Percentiles rank a stretch among this genome's conserved stretches.
Conservation (phyloP, 2,329 filamentous ascomycete species). For the Hymenoscyphus occultus region DNA sequence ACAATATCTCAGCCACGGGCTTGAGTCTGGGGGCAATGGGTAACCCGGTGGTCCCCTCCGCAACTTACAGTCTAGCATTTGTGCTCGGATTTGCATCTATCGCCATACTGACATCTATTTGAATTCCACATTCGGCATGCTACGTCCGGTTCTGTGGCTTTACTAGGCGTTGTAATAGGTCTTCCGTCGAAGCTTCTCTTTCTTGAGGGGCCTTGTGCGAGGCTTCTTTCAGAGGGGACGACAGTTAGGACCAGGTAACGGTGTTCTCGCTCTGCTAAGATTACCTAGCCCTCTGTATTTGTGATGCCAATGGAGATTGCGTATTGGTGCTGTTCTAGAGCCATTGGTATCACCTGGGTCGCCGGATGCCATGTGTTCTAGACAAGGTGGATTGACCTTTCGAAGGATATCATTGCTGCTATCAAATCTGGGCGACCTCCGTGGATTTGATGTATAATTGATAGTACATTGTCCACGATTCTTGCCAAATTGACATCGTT, state of each 20-base stretch:
- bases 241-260: background rate
- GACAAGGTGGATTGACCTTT: no score
- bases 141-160: background rate
- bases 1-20: background rate
- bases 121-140: background rate
- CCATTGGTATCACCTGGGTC: background rate
- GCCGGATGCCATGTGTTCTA: no score
- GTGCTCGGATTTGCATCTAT: background rate
- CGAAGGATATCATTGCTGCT: no score
- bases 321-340: no score
- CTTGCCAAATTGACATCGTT: no score
- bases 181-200: background rate
- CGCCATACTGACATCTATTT: background rate
- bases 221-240: background rate
- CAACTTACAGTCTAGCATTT: background rate
- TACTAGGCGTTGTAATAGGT: background rate
- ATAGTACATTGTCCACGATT: no score
- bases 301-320: no score
- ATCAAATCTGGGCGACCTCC: no score
- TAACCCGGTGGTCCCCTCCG: no score
- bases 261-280: background rate
- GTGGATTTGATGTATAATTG: no score
- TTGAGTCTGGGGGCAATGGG: background rate
- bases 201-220: no score
- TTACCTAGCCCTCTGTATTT: background rate